These are phyloP conservation scores for Hemileia vastatrix DNA, from an alignment of 1,284 basidiomycete genomes.

Conservation along the genomic window DNA sequence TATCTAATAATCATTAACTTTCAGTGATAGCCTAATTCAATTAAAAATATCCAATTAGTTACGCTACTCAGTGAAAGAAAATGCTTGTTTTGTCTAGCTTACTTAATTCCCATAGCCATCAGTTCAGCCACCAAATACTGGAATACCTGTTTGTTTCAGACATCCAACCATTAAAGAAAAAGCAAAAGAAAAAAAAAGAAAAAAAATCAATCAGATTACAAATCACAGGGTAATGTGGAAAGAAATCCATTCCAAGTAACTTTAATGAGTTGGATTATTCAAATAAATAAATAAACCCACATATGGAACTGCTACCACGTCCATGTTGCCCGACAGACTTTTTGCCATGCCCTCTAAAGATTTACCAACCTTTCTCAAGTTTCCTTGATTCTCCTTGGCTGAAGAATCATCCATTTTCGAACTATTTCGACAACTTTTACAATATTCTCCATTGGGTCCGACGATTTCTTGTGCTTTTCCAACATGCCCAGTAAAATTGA, in stretches of 20 bases:
- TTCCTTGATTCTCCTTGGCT: no score
- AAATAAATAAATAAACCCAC: slow-evolving; percentile 47
- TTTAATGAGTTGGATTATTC: slow-evolving; percentile 38
- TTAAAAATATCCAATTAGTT: slow-evolving; percentile 13
- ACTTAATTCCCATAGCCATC: slow-evolving; percentile 53
- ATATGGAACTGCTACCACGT: slow-evolving; percentile 89
- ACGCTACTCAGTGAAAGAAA: not conserved
- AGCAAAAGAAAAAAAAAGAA: slow-evolving; percentile 26
- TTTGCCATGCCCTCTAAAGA: slow-evolving; percentile 51
- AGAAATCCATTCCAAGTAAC: not conserved
- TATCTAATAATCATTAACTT: slow-evolving; percentile 11
- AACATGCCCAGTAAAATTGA: slow-evolving; percentile 56
- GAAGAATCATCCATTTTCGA: not conserved
- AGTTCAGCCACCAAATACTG: slow-evolving; percentile 51
- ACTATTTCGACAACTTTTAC: slow-evolving; percentile 41
- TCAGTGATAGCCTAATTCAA: slow-evolving; percentile 9
- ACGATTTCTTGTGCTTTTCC: slow-evolving; percentile 57
- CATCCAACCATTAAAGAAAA: no score
- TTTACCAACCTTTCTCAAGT: slow-evolving; percentile 46
- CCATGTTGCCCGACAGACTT: slow-evolving; percentile 54
- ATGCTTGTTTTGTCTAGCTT: not conserved
- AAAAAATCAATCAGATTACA: slow-evolving; percentile 59
- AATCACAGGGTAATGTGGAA: slow-evolving; percentile 49
- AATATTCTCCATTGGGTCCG: slow-evolving; percentile 58
- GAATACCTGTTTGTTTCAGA: no score